Conservation (phyloP, 2,329 filamentous ascomycete genomes). For the Xylariaceae sp. region DNA sequence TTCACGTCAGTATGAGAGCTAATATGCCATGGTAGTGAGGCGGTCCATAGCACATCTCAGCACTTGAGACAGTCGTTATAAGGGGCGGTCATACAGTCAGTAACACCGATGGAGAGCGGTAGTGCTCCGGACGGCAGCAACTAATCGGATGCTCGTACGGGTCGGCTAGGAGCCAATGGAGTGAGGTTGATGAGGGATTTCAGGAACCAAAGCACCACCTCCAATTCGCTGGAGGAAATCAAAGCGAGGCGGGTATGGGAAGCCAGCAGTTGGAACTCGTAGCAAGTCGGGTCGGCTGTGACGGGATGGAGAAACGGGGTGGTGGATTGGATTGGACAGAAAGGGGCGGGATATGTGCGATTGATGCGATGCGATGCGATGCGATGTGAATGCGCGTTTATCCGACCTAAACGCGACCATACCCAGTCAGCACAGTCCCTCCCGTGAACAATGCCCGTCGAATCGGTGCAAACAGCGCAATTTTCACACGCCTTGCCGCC, state of each 20-base stretch:
- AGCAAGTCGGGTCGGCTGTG: background rate
- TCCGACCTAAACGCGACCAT: constrained; percentile 2
- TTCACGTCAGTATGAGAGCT: constrained; percentile 7
- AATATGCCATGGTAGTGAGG: constrained; percentile 3
- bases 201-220: background rate
- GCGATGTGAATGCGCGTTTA: constrained; percentile 1
- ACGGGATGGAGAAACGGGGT: too few species aligned
- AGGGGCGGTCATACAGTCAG: constrained; percentile 9
- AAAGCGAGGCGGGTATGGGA: background rate
- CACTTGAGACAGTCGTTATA: background rate
- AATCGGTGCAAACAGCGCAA: background rate
- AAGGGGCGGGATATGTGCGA: background rate
- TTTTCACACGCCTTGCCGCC: background rate
- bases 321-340: background rate
- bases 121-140: background rate
- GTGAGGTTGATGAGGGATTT: background rate
- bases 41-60: constrained; percentile 5
- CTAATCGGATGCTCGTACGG: background rate
- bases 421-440: constrained; percentile 8
- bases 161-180: background rate
- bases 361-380: constrained; percentile 4
- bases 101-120: background rate
- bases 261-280: background rate
- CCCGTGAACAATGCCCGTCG: background rate
- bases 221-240: background rate